Conservation (phyloP, 2,329 filamentous ascomycete genomes). For the Xylariaceae sp. region DNA sequence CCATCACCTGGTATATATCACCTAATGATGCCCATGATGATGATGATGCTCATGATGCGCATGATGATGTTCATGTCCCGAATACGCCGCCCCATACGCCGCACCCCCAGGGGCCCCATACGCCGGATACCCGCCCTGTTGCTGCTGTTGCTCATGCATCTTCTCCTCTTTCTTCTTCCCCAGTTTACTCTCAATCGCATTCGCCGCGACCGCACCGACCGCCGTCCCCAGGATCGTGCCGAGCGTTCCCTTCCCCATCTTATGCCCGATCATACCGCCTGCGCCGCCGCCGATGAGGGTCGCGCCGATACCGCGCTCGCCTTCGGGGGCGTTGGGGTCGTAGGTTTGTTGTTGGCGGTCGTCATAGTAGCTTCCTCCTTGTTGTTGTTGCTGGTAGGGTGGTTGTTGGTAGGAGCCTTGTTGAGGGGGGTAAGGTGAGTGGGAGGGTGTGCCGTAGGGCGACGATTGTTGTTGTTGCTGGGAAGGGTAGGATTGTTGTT, state of each 20-base stretch:
- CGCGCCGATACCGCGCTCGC: slow-evolving; percentile 51
- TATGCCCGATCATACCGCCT: slow-evolving; percentile 50
- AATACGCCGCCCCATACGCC: too few species aligned
- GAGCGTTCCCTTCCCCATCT: slow-evolving; percentile 49
- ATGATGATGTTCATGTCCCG: neutral
- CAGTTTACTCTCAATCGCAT: slow-evolving; percentile 43
- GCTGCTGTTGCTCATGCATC: slow-evolving; percentile 11
- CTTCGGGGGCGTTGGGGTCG: slow-evolving; percentile 30
- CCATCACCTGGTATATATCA: too few species aligned
- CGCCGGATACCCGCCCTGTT: neutral
- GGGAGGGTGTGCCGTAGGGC: slow-evolving; percentile 15
- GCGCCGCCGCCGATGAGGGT: slow-evolving; percentile 49
- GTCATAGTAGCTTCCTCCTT: neutral
- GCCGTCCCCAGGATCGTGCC: slow-evolving; percentile 49
- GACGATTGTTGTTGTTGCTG: slow-evolving; percentile 13
- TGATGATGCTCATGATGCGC: too few species aligned
- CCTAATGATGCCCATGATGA: too few species aligned
- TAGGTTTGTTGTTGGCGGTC: neutral
- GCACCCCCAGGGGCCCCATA: too few species aligned
- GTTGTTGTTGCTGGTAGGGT: slow-evolving; percentile 20
- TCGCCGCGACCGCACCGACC: slow-evolving; percentile 51
- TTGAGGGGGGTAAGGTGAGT: slow-evolving; percentile 23
- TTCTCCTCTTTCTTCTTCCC: slow-evolving; percentile 32
- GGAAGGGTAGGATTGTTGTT: slow-evolving; percentile 20
- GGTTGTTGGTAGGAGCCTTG: slow-evolving; percentile 17